Conservation (phyloP, 495 filamentous ascomycete genomes). For the Aspergillus saccharolyticus region DNA sequence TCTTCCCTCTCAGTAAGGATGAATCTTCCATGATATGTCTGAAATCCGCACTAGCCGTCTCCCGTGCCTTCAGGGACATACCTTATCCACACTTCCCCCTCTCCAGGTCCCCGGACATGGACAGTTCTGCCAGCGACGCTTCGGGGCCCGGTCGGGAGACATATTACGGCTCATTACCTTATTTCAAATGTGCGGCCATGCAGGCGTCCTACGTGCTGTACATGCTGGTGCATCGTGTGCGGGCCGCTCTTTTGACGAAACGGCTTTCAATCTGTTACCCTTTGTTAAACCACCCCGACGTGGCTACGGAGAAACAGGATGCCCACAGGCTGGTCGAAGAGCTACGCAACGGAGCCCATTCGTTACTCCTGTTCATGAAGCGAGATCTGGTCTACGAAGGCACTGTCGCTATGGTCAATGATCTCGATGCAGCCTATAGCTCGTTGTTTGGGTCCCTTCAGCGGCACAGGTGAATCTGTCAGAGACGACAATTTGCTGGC, state of each 20-base stretch:
- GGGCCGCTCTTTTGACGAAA: conserved; percentile 4
- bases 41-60: conserved; percentile 3
- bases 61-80: conserved; percentile 2
- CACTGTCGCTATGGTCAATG: background rate
- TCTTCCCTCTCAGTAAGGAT: conserved; percentile 8
- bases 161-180: background rate
- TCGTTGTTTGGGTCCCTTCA: background rate
- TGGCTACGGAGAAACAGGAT: conserved; percentile 6
- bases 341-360: conserved; percentile 6
- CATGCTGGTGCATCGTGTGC: conserved; percentile 5
- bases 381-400: background rate
- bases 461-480: background rate
- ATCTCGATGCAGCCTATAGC: background rate
- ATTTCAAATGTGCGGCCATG: conserved; percentile 8
- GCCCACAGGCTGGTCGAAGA: conserved; percentile 4
- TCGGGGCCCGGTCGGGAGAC: background rate
- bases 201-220: conserved; percentile 2
- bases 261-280: conserved; percentile 4
- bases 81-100: background rate
- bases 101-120: background rate
- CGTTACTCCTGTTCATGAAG: background rate
- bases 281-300: conserved; percentile 1
- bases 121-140: background rate
- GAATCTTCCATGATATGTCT: conserved; percentile 4
- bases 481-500: no score